Evolutionary conservation across 1,139 yeast genomes (phyloP).

Genomic region (Blastobotrys buckinghamii): DNA sequence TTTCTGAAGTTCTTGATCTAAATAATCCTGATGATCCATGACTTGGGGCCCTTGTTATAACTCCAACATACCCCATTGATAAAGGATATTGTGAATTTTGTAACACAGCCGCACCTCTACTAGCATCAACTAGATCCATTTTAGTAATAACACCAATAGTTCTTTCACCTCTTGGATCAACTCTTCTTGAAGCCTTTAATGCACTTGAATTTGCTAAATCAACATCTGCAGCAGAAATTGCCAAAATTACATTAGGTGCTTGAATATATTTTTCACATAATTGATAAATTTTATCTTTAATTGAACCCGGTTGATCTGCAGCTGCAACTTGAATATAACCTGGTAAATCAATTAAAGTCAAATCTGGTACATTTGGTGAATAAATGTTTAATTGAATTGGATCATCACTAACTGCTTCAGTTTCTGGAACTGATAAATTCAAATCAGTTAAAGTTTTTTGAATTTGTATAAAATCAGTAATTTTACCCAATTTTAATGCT

Average conservation of each 20-base stretch:
- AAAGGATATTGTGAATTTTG: conserved; percentile 81
- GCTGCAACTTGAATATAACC: conserved; percentile 98
- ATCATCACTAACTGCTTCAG: conserved; percentile 81
- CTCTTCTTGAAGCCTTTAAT: conserved; percentile 80
- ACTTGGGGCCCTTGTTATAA: conserved; percentile 72
- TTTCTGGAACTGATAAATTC: conserved; percentile 84
- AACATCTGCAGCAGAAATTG: conserved; percentile 96
- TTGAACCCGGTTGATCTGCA: conserved; percentile 85
- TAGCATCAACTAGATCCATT: conserved; percentile 79
- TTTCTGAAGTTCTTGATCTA: conserved; percentile 22
- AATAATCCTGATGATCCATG: conserved; percentile 30
- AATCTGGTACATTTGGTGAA: conserved; percentile 90
- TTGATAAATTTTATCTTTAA: conserved; percentile 70
- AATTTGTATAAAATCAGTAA: conserved; percentile 84
- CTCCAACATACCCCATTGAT: conserved; percentile 96
- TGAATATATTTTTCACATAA: conserved; percentile 82
- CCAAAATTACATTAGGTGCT: conserved; percentile 88
- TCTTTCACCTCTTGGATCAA: conserved; percentile 91
- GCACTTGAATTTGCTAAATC: conserved; percentile 97
- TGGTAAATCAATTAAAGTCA: conserved; percentile 90
- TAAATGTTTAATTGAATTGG: conserved; percentile 87
- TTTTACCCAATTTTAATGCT: conserved; percentile 69
- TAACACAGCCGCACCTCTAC: conserved; percentile 60
- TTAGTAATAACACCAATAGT: conserved; percentile 96
- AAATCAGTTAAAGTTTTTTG: conserved; percentile 79